phyloP scores from a whole-genome alignment of 2,329 filamentous ascomycete species.

The Fusarium ambrosium region DNA sequence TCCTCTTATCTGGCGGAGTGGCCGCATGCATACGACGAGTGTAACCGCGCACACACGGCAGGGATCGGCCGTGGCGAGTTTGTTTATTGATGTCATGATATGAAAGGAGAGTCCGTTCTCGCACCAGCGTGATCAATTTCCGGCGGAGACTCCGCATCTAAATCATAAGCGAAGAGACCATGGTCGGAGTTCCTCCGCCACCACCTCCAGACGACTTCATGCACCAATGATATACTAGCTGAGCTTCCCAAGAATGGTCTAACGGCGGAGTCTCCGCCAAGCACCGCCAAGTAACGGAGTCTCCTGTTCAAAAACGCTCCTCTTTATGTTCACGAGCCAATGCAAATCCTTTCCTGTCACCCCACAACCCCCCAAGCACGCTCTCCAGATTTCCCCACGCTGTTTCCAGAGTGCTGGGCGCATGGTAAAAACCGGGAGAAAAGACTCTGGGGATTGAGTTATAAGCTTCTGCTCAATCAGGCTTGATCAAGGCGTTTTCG shows the following conservation, averaged over 20 bases:
- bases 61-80: constrained; percentile 12
- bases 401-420: constrained; percentile 2
- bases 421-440: background rate
- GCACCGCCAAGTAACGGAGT: background rate
- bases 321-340: constrained; percentile 19
- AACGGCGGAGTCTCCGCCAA: constrained; percentile 10
- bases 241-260: background rate
- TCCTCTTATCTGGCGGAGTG: background rate
- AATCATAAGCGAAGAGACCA: background rate
- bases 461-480: background rate
- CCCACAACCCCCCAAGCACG: constrained; percentile 25
- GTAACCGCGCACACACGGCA: background rate
- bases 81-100: constrained; percentile 4
- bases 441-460: constrained; percentile 14
- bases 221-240: constrained; percentile 1
- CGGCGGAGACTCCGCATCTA: constrained; percentile 23
- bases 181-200: constrained; percentile 21
- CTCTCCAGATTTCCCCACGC: constrained; percentile 36
- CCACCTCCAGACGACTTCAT: background rate
- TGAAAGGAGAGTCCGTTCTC: background rate
- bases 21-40: background rate
- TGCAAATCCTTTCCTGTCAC: constrained; percentile 17
- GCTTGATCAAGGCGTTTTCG: background rate
- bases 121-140: background rate
- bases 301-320: constrained; percentile 15